These are phyloP conservation scores for Aspergillus sclerotialis DNA, from an alignment of 2,329 filamentous ascomycete species.

Conservation along the genomic window DNA sequence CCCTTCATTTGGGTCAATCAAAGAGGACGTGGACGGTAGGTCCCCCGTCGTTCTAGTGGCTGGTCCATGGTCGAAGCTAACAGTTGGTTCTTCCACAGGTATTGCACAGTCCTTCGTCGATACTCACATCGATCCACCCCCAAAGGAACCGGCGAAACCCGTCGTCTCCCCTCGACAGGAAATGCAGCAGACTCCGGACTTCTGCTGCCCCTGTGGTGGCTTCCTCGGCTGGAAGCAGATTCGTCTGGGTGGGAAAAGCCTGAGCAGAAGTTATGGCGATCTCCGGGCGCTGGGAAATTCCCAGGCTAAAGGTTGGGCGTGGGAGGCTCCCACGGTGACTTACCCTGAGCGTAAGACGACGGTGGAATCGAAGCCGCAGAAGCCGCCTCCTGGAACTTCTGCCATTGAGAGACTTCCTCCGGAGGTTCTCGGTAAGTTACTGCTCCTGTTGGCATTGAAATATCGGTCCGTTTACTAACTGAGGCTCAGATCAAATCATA, in stretches of 20 bases:
- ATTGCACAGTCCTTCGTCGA: slow-evolving; percentile 40
- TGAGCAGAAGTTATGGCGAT: slow-evolving; percentile 40
- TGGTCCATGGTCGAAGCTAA: slow-evolving; percentile 4
- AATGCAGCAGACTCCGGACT: slow-evolving; percentile 33
- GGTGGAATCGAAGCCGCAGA: slow-evolving; percentile 15
- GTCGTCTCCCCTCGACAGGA: slow-evolving; percentile 13
- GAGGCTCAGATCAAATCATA: slow-evolving; percentile 59
- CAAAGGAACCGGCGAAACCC: slow-evolving; percentile 17
- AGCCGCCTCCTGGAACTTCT: slow-evolving; percentile 32
- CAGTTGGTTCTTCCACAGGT: slow-evolving; percentile 17
- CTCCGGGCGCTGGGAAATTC: slow-evolving; percentile 28
- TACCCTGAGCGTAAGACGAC: slow-evolving; percentile 11
- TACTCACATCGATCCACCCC: slow-evolving; percentile 25
- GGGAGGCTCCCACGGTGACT: slow-evolving; percentile 24
- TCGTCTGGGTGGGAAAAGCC: slow-evolving; percentile 34
- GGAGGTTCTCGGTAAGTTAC: slow-evolving; percentile 63
- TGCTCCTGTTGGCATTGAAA: not conserved
- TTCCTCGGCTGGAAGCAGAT: slow-evolving; percentile 42
- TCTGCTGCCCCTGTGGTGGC: slow-evolving; percentile 41
- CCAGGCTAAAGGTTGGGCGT: slow-evolving; percentile 36
- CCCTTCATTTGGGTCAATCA: slow-evolving; percentile 37
- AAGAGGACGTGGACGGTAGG: slow-evolving; percentile 37
- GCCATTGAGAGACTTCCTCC: slow-evolving; percentile 61
- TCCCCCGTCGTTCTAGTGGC: slow-evolving; percentile 3
- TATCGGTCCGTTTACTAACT: slow-evolving; percentile 4